Conservation (phyloP, 1,284 basidiomycete species). For the Volvariella volvacea region DNA sequence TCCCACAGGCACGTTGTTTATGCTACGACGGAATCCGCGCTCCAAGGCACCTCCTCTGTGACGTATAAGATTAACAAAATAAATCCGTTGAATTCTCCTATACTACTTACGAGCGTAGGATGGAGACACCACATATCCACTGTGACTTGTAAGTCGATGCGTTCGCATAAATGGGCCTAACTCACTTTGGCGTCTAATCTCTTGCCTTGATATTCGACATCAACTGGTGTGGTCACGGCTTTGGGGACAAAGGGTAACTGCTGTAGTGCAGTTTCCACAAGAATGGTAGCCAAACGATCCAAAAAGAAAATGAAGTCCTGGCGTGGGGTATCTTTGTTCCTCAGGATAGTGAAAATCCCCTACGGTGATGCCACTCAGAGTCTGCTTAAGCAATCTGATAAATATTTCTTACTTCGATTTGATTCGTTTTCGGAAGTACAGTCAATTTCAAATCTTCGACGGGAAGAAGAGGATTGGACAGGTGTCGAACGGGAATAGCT, state of each 20-base stretch:
- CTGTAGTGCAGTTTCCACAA: slow-evolving; percentile 83
- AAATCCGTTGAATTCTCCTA: slow-evolving; percentile 3
- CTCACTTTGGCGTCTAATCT: slow-evolving; percentile 50
- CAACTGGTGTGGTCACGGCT: slow-evolving; percentile 65
- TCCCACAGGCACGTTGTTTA: slow-evolving; percentile 84
- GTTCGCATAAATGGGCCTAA: slow-evolving; percentile 1
- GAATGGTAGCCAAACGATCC: slow-evolving; percentile 79
- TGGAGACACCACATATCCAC: slow-evolving; percentile 79
- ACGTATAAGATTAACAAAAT: too few species aligned
- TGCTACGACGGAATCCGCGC: slow-evolving; percentile 83
- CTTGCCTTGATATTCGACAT: slow-evolving; percentile 53
- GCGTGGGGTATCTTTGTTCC: slow-evolving; percentile 61
- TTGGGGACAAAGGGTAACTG: slow-evolving; percentile 69
- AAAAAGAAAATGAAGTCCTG: slow-evolving; percentile 90
- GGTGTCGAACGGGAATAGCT: slow-evolving; percentile 38
- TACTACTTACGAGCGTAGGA: slow-evolving; percentile 69
- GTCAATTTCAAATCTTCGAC: slow-evolving; percentile 50
- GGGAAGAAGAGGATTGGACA: slow-evolving; percentile 25
- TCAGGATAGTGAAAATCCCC: slow-evolving; percentile 86
- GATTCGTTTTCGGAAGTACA: slow-evolving; percentile 75
- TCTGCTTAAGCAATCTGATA: too few species aligned
- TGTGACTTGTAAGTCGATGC: slow-evolving; percentile 17
- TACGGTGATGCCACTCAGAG: slow-evolving; percentile 23
- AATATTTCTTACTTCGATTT: slow-evolving; percentile 56
- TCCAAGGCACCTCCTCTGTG: slow-evolving; percentile 87